Evolutionary conservation across 2,329 filamentous ascomycete genomes (phyloP), one percentile per base, ranked within the genome.

Genomic region (Zymoseptoria crescenta): DNA sequence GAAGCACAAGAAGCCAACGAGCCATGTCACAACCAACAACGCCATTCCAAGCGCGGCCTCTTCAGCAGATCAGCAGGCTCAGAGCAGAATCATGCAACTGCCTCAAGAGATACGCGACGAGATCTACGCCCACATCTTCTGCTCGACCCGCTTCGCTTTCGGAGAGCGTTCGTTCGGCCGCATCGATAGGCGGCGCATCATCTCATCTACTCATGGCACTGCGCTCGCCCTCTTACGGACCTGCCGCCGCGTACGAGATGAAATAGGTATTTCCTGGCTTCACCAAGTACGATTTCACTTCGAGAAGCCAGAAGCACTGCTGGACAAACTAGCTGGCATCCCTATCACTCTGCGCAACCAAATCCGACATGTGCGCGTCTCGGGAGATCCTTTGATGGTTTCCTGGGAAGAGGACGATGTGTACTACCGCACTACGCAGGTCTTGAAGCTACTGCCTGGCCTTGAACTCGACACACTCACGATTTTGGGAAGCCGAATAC

Each of bases 21-120:
- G 16, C 35, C 10, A 45, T 45, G 35, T 16, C n/a, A 45, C 3
- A 4, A 28, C 7, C 19, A n/a, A 52, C 19, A 24, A n/a, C 16
- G 20, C 49, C 21, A 24, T 24, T 24, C 4, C 49, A 28, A 8
- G 49, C 7, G 27, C 49, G 13, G 13, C 16, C 19, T 24, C 49
- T 51, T 10, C 49, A 16, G 49, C 49, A 51, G 13, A 51, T 13
- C 7, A 27, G 21, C n/a, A 19, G 52, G 9, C 48, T 24, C 49
- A 27, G 55, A 20, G 35, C 3, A 56, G 49, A 21, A 53, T 62
- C 13, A 58, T 60, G 56, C 56, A 56, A 56, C 55, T 64, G 45
- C 58, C 62, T 6, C 62, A 62, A 55, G 62, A 64, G 49, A 21
- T 64, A 9, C 58, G 56, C 27, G 61, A 64, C 51, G 19, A 48